phyloP scores from a whole-genome alignment of 2,329 filamentous ascomycete species.

The Fusarium tjaetaba region DNA sequence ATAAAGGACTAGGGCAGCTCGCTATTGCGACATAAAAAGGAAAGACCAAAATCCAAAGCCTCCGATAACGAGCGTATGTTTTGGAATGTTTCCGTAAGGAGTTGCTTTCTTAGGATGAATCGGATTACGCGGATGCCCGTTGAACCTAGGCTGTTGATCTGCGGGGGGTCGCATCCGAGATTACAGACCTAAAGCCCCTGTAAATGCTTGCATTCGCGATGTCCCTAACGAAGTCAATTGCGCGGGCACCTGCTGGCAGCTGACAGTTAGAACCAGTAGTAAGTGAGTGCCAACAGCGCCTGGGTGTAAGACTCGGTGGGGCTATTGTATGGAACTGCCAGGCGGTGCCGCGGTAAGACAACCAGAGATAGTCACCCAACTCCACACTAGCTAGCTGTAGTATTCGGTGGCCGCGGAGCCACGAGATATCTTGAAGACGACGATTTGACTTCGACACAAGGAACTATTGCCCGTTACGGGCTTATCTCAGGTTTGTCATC shows the following conservation, averaged over 20 bases:
- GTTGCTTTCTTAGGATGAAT: neutral
- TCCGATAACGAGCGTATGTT: constrained; percentile 4
- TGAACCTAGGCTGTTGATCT: constrained; percentile 20
- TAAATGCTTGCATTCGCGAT: neutral
- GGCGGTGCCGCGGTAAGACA: neutral
- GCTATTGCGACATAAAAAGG: neutral
- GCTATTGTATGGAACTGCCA: neutral
- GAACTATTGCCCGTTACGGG: neutral
- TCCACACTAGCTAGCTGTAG: neutral
- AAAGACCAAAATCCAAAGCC: neutral
- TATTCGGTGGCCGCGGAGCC: constrained; percentile 4
- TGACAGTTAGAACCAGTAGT: constrained; percentile 1
- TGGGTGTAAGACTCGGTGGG: neutral
- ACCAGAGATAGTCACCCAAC: neutral
- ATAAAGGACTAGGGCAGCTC: neutral
- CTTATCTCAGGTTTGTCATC: constrained; percentile 12
- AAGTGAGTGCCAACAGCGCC: constrained; percentile 1
- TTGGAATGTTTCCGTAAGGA: neutral
- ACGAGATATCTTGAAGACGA: neutral
- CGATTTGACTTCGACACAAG: neutral
- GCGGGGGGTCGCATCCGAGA: constrained; percentile 36
- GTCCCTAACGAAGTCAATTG: neutral
- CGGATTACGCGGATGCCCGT: constrained; percentile 27
- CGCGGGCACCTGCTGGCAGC: neutral
- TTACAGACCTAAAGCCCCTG: constrained; percentile 23